Conservation (phyloP, 1,284 basidiomycete species). For the Moesziomyces antarcticus region DNA sequence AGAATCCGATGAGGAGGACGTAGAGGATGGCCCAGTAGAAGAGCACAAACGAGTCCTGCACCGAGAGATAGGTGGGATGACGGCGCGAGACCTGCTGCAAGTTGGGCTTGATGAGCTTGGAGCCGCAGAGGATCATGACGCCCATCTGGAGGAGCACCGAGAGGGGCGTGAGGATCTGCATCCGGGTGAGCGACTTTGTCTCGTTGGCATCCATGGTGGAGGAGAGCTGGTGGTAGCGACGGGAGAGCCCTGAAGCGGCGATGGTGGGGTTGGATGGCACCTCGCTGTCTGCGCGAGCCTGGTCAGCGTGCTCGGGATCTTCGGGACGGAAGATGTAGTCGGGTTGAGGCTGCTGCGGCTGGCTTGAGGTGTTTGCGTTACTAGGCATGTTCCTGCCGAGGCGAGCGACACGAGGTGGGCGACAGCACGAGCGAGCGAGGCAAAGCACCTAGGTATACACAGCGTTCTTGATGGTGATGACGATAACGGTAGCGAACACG, state of each 20-base stretch:
- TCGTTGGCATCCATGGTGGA: slow-evolving; percentile 43
- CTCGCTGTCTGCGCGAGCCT: slow-evolving; percentile 21
- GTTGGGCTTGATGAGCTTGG: slow-evolving; percentile 48
- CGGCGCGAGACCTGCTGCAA: slow-evolving; percentile 41
- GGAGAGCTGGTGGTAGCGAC: slow-evolving; percentile 36
- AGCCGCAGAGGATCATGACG: slow-evolving; percentile 48
- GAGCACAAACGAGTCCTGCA: slow-evolving; percentile 75
- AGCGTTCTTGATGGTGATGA: neutral
- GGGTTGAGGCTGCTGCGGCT: slow-evolving; percentile 63
- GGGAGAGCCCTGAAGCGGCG: slow-evolving; percentile 19
- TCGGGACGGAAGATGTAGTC: slow-evolving; percentile 55
- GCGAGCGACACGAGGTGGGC: neutral
- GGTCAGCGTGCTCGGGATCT: slow-evolving; percentile 45
- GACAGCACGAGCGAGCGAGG: slow-evolving; percentile 3
- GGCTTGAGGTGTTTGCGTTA: slow-evolving; percentile 11
- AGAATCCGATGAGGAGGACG: slow-evolving; percentile 78
- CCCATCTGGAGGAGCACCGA: slow-evolving; percentile 50
- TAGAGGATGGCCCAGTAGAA: slow-evolving; percentile 74
- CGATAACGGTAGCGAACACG: neutral
- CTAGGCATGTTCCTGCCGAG: slow-evolving; percentile 24
- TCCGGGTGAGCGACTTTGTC: slow-evolving; percentile 40
- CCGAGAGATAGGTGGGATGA: slow-evolving; percentile 79
- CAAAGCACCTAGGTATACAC: neutral
- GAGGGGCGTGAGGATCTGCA: slow-evolving; percentile 53
- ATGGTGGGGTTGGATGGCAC: slow-evolving; percentile 19